Evolutionary conservation across 2,329 filamentous ascomycete species (phyloP), one percentile per base, ranked within the genome.

Genomic region (Anthostomella pinea): DNA sequence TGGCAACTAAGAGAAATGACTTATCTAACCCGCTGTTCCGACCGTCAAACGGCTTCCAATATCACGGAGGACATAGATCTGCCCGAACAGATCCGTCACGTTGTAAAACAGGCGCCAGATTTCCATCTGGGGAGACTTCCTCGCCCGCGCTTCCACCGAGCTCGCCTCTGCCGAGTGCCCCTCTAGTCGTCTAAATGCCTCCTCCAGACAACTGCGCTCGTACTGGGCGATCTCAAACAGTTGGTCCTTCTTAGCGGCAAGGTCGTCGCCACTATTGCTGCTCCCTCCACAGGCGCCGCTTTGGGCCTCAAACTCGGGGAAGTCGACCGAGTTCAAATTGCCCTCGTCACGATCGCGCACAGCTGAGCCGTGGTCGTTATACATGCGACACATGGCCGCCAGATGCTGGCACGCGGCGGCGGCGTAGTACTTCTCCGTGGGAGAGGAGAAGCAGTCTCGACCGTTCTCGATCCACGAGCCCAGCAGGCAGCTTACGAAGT

Each of bases 291-390:
- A n/a, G 9, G 17, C 13, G 6, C 18, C 18, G 15, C 30, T 20
- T 13, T 8, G 13, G 5, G 11, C 34, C 4, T n/a, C 20, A 30
- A 60, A 56, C 28, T 60, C 56, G 1, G 54, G 27, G 28, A 62
- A 63, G 18, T 62, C 48, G 6, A 61, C 23, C 4, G 52, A 57
- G 39, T 62, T 63, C 3, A 64, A 35, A 14, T 59, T 62, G 0
- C 33, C 17, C 35, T 66, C 64, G 3, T 37, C 45, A 1, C 6
- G n/a, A 32, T 62, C 58, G 1, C 58, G 49, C 2, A 21, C 27
- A 0, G 52, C 8, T 2, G 56, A 62, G 2, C 59, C 60, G 18
- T 51, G 55, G 45, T 64, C 60, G 22, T 65, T 63, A 33, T 64
- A 62, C 45, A 54, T 49, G 19, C 46, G 53, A 36, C 48, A 61